Evolutionary conservation across 345 rosid genomes (phyloP).

Genomic region (Toxicodendron radicans): DNA sequence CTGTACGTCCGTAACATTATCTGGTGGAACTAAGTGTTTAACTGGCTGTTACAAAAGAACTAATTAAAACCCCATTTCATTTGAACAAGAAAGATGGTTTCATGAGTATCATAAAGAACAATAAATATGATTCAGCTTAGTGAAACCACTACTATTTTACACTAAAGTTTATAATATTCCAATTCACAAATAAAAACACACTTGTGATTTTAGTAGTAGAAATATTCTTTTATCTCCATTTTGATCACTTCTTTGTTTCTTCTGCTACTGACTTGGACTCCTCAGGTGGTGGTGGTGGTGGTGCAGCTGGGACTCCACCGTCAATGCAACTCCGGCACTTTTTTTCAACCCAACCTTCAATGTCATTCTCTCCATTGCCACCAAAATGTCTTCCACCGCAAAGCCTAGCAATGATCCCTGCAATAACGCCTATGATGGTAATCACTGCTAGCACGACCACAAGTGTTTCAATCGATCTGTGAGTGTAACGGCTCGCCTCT

Average conservation of each 20-base stretch:
- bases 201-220: not conserved
- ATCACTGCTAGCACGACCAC: slow-evolving; percentile 84
- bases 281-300: slow-evolving; percentile 34
- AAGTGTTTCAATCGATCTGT: slow-evolving; percentile 72
- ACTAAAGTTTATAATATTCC: not conserved
- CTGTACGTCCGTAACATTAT: too few species aligned
- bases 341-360: slow-evolving; percentile 90
- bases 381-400: slow-evolving; percentile 76
- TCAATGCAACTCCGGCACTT: slow-evolving; percentile 86
- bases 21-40: too few species aligned
- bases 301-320: slow-evolving; percentile 55
- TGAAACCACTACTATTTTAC: slow-evolving; percentile 2
- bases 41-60: not conserved
- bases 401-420: slow-evolving; percentile 71
- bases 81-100: not conserved
- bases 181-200: not conserved
- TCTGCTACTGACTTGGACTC: slow-evolving; percentile 37
- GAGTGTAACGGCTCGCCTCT: slow-evolving; percentile 32
- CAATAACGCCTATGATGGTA: slow-evolving; percentile 62
- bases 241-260: slow-evolving; percentile 47
- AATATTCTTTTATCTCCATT: slow-evolving; percentile 2
- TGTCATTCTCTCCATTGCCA: slow-evolving; percentile 64
- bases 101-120: slow-evolving; percentile 11
- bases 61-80: not conserved
- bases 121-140: not conserved